Evolutionary conservation across 75 land plant species (phyloP).

Genomic region (Chamaecyparis obtusa): DNA sequence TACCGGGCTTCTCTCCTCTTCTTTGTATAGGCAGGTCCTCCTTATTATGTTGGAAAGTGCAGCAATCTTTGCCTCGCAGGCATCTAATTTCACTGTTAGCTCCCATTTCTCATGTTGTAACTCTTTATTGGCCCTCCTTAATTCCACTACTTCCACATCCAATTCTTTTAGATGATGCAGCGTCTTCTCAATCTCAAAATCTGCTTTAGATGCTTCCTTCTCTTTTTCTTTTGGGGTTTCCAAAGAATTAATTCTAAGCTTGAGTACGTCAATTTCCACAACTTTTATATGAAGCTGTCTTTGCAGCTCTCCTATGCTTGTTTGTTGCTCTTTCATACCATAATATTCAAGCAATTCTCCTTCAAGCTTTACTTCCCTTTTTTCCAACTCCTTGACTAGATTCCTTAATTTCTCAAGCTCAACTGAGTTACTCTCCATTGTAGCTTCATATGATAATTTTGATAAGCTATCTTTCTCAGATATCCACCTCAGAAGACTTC

Average conservation of each 20-base stretch:
- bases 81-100: constrained; percentile 66
- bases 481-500: constrained; percentile 24
- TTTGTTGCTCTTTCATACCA: constrained; percentile 86
- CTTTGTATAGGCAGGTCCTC: too few species aligned
- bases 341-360: constrained; percentile 93
- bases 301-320: constrained; percentile 63
- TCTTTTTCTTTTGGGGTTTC: constrained; percentile 72
- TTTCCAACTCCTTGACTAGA: constrained; percentile 69
- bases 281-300: constrained; percentile 72
- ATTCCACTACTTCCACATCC: constrained; percentile 84
- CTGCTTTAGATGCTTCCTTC: constrained; percentile 55
- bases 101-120: constrained; percentile 94
- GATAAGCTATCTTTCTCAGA: constrained; percentile 29
- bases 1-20: too few species aligned
- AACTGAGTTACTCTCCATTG: constrained; percentile 50
- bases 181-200: constrained; percentile 72
- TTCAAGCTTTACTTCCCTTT: constrained; percentile 85
- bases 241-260: constrained; percentile 56
- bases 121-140: constrained; percentile 82
- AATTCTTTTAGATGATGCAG: constrained; percentile 74
- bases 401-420: constrained; percentile 65
- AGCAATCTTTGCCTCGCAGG: constrained; percentile 59
- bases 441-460: constrained; percentile 30
- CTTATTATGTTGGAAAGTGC: constrained; percentile 57
- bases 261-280: constrained; percentile 71